phyloP scores from a whole-genome alignment of 306 rosid genomes.

The Citrullus colocynthis region DNA sequence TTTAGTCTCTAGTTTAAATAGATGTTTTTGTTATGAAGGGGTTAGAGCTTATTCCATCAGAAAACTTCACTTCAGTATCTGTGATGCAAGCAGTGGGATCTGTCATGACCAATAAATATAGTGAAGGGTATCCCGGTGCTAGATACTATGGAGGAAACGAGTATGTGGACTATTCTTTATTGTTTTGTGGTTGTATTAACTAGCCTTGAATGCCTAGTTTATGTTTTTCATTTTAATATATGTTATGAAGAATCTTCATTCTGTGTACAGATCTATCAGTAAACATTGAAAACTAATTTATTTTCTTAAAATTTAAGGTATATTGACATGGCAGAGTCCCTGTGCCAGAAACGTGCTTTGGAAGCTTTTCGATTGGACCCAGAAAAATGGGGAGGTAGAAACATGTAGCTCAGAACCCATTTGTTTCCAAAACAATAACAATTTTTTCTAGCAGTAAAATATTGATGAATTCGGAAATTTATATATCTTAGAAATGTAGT shows the following conservation, averaged over 20 bases:
- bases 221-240: neutral
- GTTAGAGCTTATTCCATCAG: conserved; percentile 83
- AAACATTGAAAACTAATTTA: too few relatives aligned
- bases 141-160: conserved; percentile 98
- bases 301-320: conserved; percentile 25
- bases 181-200: neutral
- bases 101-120: conserved; percentile 86
- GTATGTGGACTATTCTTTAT: conserved; percentile 17
- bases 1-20: neutral
- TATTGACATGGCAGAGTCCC: conserved; percentile 94
- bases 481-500: neutral
- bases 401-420: too few relatives aligned
- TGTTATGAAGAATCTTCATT: neutral
- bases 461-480: neutral
- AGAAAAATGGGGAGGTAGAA: conserved; percentile 88
- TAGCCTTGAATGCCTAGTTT: too few relatives aligned
- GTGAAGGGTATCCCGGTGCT: conserved; percentile 96
- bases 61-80: conserved; percentile 80
- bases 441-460: neutral
- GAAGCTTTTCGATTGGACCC: conserved; percentile 94
- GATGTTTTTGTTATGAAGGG: conserved; percentile 37
- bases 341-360: conserved; percentile 92
- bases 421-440: too few relatives aligned
- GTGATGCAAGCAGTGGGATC: conserved; percentile 99
- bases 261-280: too few relatives aligned